Percentiles rank a stretch among this genome's conserved stretches.
These are phyloP conservation scores for Phialophora verrucosa DNA, from an alignment of 2,329 filamentous ascomycete genomes.

Conservation along the genomic window DNA sequence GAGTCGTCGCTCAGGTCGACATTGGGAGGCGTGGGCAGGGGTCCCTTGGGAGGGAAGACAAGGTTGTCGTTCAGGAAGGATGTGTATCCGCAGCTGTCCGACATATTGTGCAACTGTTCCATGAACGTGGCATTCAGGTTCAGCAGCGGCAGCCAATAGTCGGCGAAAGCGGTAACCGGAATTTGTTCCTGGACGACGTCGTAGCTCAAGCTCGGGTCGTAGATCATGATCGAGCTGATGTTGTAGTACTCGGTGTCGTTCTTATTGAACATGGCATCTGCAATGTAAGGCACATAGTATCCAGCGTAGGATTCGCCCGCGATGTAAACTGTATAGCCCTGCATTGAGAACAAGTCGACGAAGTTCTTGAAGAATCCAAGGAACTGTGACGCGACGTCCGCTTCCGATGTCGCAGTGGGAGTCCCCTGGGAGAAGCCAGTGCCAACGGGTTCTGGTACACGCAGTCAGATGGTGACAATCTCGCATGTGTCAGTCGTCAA, in stretches of 20 bases:
- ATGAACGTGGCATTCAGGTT: slow-evolving; percentile 54
- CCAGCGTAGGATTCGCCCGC: slow-evolving; percentile 63
- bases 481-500: neutral
- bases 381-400: slow-evolving; percentile 73
- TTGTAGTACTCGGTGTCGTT: slow-evolving; percentile 72
- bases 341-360: slow-evolving; percentile 70
- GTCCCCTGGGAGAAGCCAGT: slow-evolving; percentile 73
- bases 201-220: slow-evolving; percentile 69
- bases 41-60: slow-evolving; percentile 69
- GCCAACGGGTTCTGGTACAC: slow-evolving; percentile 49
- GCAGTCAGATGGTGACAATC: neutral
- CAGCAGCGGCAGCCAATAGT: slow-evolving; percentile 51
- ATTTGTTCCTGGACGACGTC: slow-evolving; percentile 58
- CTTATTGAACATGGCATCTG: slow-evolving; percentile 72
- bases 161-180: slow-evolving; percentile 50
- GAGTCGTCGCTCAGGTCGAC: slow-evolving; percentile 50
- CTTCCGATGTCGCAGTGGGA: slow-evolving; percentile 67
- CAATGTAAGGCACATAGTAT: slow-evolving; percentile 71
- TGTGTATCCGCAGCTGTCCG: slow-evolving; percentile 55
- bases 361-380: slow-evolving; percentile 81
- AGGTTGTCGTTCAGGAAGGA: slow-evolving; percentile 58
- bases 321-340: slow-evolving; percentile 73
- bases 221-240: slow-evolving; percentile 71
- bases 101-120: slow-evolving; percentile 47
- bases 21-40: slow-evolving; percentile 61